Evolutionary conservation across 2,329 filamentous ascomycete species (phyloP), one percentile per base, ranked within the genome.

Genomic region (Lecanosticta acicola): DNA sequence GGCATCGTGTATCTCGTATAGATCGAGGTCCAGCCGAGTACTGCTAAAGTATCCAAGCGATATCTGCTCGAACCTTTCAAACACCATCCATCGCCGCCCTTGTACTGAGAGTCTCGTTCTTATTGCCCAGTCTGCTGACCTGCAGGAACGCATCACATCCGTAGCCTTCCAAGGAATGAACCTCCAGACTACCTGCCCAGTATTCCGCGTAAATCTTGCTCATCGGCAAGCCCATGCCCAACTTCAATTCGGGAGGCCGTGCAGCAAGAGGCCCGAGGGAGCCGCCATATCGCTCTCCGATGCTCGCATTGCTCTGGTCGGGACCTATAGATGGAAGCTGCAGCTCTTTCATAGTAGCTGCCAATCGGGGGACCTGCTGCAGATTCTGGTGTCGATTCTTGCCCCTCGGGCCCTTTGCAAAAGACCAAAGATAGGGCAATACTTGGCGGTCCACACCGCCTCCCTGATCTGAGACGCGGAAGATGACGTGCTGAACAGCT

Each of bases 161-260:
- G 64, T 96, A 97, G 0, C 93, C 94, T 63, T 96, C 91, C 5
- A 98, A 71, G 61, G 86, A 96, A 65, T 97, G 91, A 48, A 97
- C 68, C 60, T 95, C 86, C 7, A 98, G 71, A 59, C 80, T 93
- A 18, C 93, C 93, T 2, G 93, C 93, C 93, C 93, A 98, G 67
- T 97, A 97, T 68, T 97, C 91, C 20, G 91, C 89, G 67, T 97
- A 98, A 2, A 97, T 87, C 51, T 88, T 80, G 60, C 90, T 95
- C 70, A 98, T 83, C 0, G 93, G 93, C 41, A 98, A 69, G 1
- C 93, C 93, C 77, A 98, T 94, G 3, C 93, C 93, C 1, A 98
- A 75, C 9, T 88, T 80, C 50, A 97, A 71, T 62, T 95, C 85
- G 0, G 93, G 91, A 14, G 89, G 87, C 29, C 93, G 78, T 47